Evolutionary conservation across 345 rosid species (phyloP), one percentile per base, ranked within the genome.

Genomic region (Nephelium lappaceum): DNA sequence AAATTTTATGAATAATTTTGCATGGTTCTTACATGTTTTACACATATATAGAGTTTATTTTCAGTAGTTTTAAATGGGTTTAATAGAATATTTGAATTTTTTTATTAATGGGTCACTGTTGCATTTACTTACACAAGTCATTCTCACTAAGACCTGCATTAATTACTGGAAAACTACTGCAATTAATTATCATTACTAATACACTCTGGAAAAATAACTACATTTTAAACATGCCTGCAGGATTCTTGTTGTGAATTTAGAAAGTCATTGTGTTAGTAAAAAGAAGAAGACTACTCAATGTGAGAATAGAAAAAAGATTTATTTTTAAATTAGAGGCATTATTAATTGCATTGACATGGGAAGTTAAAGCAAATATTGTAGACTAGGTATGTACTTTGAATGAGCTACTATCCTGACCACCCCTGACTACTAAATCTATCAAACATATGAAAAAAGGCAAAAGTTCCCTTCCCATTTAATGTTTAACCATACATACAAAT

Each of bases 401-500:
- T 16, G 45, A 74, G 64, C 64, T 51, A 51, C 51, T 42, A 58
- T 25, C 53, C 67, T 60, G 38, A 73, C 21, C 64, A 27, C 10
- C 19, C 70, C 69, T 63, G 43, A 62, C 60, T 73, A 39, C 64
- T 23, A 9, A 60, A 58, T 73, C 67, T 39, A 58, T 39, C 5
- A 23, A n/a, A 72, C 51, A 73, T 39, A 62, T 57, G 39, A 66
- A 21, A 75, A n/a, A 66, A 66, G 63, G 71, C 47, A 36, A 67
- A 66, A 66, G 49, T 31, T 27, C 5, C 25, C 62, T n/a, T 57
- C 36, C 5, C 11, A 71, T 51, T 53, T 31, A 71, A 51, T 53
- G 69, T 68, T 57, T 19, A 80, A 60, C 82, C 71, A 81, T 70
- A 72, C 69, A 80, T 83, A 68, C 81, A 77, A 85, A 77, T 69